A percentile compares a stretch with the other conserved stretches of the same genome.
phyloP scores from a whole-genome alignment of 805 yeast species.

The Blastobotrys terrestris region DNA sequence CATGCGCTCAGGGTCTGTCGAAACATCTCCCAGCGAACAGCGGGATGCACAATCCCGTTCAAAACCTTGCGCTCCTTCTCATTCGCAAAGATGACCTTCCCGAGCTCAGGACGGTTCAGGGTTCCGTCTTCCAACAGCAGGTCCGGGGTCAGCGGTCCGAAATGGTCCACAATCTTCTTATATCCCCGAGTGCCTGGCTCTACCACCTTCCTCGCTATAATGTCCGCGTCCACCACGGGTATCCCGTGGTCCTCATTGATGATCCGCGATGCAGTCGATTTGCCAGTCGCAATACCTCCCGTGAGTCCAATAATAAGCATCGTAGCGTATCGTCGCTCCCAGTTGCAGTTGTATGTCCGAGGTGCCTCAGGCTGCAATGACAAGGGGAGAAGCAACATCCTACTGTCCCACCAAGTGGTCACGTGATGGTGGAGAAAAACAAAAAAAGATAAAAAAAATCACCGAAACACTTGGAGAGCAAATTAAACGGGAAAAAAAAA shows the following conservation, averaged over 20 bases:
- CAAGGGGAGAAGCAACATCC: not conserved
- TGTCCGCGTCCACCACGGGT: conserved; percentile 81
- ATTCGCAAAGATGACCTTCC: conserved; percentile 70
- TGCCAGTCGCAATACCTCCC: conserved; percentile 97
- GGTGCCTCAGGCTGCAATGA: no score
- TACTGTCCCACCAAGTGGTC: no score
- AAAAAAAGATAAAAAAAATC: no score
- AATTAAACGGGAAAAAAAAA: no score
- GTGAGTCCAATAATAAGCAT: conserved; percentile 95
- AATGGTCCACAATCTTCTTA: conserved; percentile 54
- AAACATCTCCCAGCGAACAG: conserved; percentile 63
- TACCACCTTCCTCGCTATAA: conserved; percentile 80
- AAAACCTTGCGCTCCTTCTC: conserved; percentile 50
- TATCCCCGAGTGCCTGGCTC: conserved; percentile 74
- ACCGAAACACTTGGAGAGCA: no score
- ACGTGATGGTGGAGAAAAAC: no score
- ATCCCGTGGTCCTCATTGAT: conserved; percentile 46
- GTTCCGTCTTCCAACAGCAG: conserved; percentile 36
- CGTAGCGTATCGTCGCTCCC: no score
- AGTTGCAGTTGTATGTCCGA: no score
- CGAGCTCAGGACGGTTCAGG: conserved; percentile 69
- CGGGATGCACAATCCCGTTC: conserved; percentile 83
- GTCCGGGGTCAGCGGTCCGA: conserved; percentile 45
- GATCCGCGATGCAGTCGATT: conserved; percentile 74
- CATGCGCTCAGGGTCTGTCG: conserved; percentile 53